A percentile compares a stretch with the other conserved stretches of the same genome.
Evolutionary conservation across 2,329 filamentous ascomycete genomes (phyloP).

Genomic region (Dothistroma pini): DNA sequence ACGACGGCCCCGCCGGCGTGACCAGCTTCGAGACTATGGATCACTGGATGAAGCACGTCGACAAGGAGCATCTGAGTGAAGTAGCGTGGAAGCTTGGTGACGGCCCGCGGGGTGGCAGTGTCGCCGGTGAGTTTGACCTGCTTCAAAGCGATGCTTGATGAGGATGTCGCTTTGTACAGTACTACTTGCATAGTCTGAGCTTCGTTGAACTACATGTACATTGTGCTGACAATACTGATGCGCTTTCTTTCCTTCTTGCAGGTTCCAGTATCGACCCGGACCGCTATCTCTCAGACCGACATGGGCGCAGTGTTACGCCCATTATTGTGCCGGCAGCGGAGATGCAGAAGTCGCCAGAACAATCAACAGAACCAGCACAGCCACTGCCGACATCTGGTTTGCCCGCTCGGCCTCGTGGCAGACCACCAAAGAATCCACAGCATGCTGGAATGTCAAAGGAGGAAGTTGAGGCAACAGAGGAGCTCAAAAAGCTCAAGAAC

Average conservation of each 20-base stretch:
- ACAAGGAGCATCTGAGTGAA: slow-evolving; percentile 49
- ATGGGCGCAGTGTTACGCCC: slow-evolving; percentile 48
- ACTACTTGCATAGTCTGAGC: neutral
- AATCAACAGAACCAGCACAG: neutral
- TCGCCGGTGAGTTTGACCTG: slow-evolving; percentile 51
- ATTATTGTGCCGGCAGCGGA: slow-evolving; percentile 24
- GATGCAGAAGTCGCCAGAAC: slow-evolving; percentile 6
- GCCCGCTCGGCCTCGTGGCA: neutral
- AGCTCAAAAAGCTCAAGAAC: slow-evolving; percentile 48
- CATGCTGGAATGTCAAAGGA: slow-evolving; percentile 32
- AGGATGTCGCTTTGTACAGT: neutral
- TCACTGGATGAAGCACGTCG: slow-evolving; percentile 51
- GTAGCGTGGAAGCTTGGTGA: slow-evolving; percentile 59
- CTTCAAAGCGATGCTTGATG: slow-evolving; percentile 4
- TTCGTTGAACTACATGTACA: neutral
- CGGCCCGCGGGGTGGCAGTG: slow-evolving; percentile 50
- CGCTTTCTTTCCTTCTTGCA: slow-evolving; percentile 24
- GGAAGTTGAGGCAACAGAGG: slow-evolving; percentile 41
- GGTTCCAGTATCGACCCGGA: slow-evolving; percentile 37
- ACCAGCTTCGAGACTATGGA: slow-evolving; percentile 38
- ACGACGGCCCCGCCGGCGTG: slow-evolving; percentile 23
- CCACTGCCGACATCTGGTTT: neutral
- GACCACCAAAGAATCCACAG: slow-evolving; percentile 9
- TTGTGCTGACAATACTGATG: slow-evolving; percentile 1
- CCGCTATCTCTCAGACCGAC: slow-evolving; percentile 47